Percentiles rank a stretch among this genome's conserved stretches.
Conservation (phyloP, 2,329 filamentous ascomycete species). For the Exophiala lecanii-corni region DNA sequence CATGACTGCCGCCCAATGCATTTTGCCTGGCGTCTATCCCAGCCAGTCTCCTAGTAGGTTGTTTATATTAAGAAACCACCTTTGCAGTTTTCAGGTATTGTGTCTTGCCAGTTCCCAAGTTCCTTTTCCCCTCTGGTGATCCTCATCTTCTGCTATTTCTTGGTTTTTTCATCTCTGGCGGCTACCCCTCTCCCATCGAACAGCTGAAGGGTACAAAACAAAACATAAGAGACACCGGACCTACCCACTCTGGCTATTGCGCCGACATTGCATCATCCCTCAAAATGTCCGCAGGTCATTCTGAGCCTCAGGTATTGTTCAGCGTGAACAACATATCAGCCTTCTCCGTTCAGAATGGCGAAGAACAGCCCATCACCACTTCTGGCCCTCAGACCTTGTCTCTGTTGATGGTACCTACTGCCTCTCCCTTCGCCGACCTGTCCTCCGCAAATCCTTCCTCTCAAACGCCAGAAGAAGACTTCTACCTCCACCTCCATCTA, state of each 20-base stretch:
- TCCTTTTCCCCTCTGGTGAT: not conserved
- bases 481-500: slow-evolving; percentile 92
- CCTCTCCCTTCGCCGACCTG: slow-evolving; percentile 60
- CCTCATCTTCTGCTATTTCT: no score
- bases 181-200: no score
- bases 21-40: slow-evolving; percentile 52
- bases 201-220: no score
- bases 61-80: not conserved
- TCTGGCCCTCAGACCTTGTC: slow-evolving; percentile 87
- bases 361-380: slow-evolving; percentile 75
- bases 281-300: slow-evolving; percentile 40
- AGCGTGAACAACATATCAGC: slow-evolving; percentile 75
- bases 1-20: slow-evolving; percentile 37
- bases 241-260: no score
- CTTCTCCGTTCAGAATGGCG: slow-evolving; percentile 84
- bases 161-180: no score
- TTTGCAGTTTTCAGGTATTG: not conserved
- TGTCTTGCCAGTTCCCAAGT: slow-evolving; percentile 28
- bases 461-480: slow-evolving; percentile 70
- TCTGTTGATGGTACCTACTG: slow-evolving; percentile 91
- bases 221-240: no score
- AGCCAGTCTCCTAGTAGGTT: slow-evolving; percentile 44
- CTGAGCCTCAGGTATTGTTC: slow-evolving; percentile 54
- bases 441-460: slow-evolving; percentile 54
- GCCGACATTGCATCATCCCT: not conserved